Base-by-base conservation (phyloP, 208 protist genomes). In the Spongospora subterranea region DNA sequence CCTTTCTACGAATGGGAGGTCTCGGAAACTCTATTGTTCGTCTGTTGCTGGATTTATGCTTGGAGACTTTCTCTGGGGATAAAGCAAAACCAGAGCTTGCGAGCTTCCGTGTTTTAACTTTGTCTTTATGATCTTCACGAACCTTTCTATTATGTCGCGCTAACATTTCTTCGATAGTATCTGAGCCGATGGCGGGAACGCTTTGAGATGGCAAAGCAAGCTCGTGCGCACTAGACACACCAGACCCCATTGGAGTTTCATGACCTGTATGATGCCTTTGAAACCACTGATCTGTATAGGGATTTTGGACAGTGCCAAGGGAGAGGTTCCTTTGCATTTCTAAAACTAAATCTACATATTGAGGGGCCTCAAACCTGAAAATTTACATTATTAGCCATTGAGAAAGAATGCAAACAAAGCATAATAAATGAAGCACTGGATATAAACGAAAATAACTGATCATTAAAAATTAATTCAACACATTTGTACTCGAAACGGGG, bases 361-460 rank as follows among this genome's bases (percentile, higher is more conserved):
- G 71, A 35, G 71, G 71, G 17, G 71, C 71, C 6, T 82, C 71
- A 82, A 82, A 82, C 71, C 71, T 82, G 50, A 24, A 60, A 24
- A 60, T 24, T 6, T 6, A 29, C 24, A 29, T 60, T 6, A 24
- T 60, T 60, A 60, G 50, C 6, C 6, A 60, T 24, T 24, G 13
- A 24, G 50, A 60, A 24, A 6, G 6, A 29, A 29, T 29, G 24
- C 50, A 29, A 60, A 24, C 6, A 6, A 60, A 60, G 24, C 50
- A 60, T 6, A 60, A 60, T n/a, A n/a, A n/a, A n/a, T n/a, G n/a
- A n/a, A n/a, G n/a, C n/a, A n/a, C n/a, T 65, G 54, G 20, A 65
- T 29, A 29, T 17, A 65, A 17, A 32, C 54, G 29, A 29, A 17
- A 29, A 32, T 29, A 65, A 29, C 54, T 32, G 17, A 17, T 29